Evolutionary conservation across 768 basidiomycete species (phyloP).

Genomic region (Saitozyma sp.): DNA sequence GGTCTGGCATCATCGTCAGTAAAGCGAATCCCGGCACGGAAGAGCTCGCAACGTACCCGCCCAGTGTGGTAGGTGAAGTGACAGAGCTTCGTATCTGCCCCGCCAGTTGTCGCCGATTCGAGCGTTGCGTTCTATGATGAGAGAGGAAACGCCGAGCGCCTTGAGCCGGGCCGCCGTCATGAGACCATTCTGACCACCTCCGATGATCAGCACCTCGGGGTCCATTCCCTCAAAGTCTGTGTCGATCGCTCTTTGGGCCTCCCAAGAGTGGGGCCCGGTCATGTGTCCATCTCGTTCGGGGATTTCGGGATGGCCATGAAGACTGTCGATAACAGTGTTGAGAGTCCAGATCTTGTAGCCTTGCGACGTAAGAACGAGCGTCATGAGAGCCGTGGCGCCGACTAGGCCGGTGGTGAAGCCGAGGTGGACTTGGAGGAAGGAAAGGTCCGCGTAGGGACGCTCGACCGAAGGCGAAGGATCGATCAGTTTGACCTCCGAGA

Average conservation of each 20-base stretch:
- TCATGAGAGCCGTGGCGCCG: slow-evolving; percentile 59
- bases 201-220: slow-evolving; percentile 23
- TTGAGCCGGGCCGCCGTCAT: slow-evolving; percentile 65
- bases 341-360: slow-evolving; percentile 54
- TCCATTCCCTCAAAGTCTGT: slow-evolving; percentile 7
- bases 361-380: slow-evolving; percentile 59
- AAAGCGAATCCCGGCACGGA: no score
- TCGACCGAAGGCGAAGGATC: slow-evolving; percentile 24
- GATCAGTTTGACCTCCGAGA: slow-evolving; percentile 20
- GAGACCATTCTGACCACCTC: slow-evolving; percentile 55
- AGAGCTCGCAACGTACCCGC: not conserved
- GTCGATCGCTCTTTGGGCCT: slow-evolving; percentile 8
- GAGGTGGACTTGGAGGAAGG: slow-evolving; percentile 63
- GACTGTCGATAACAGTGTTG: no score
- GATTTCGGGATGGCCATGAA: no score
- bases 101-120: slow-evolving; percentile 46
- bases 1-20: slow-evolving; percentile 18
- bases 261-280: slow-evolving; percentile 14
- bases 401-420: slow-evolving; percentile 60
- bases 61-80: slow-evolving; percentile 57
- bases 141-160: slow-evolving; percentile 58
- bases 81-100: slow-evolving; percentile 65
- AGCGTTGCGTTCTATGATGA: slow-evolving; percentile 61
- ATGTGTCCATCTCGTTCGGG: slow-evolving; percentile 11
- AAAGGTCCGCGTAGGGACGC: slow-evolving; percentile 55